phyloP scores from a whole-genome alignment of 228 moss, liverwort and hornwort species.

The Sphagnum magellanicum region DNA sequence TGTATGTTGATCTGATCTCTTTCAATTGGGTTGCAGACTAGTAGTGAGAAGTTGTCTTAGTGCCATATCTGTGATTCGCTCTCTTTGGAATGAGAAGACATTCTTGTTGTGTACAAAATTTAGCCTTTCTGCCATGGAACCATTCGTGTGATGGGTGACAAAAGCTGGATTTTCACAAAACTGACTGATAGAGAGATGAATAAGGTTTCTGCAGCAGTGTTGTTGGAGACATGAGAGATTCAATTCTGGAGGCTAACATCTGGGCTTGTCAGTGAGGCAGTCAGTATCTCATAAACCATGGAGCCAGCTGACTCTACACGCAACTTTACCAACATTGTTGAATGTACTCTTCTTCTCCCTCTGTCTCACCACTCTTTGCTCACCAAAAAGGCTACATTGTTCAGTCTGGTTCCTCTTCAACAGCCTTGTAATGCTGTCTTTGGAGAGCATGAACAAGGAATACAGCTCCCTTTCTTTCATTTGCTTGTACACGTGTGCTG shows the following conservation, averaged over 20 bases:
- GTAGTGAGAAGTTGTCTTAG: not conserved
- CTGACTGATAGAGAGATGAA: too few species aligned
- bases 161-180: too few species aligned
- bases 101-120: too few species aligned
- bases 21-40: not conserved
- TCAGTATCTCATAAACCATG: not conserved
- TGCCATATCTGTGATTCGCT: not conserved
- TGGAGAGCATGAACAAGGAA: too few species aligned
- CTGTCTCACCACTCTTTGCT: not conserved
- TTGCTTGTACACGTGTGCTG: not conserved
- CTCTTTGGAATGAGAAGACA: too few species aligned
- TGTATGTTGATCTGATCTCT: constrained; percentile 15
- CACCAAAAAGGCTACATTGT: too few species aligned
- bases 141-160: too few species aligned
- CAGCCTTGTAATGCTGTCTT: too few species aligned
- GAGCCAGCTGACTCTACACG: not conserved
- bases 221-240: too few species aligned
- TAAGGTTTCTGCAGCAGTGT: too few species aligned
- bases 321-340: not conserved
- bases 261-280: not conserved
- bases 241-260: not conserved
- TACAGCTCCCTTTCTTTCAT: not conserved
- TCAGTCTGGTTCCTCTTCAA: too few species aligned
- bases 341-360: not conserved
- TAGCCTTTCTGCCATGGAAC: too few species aligned